Evolutionary conservation across 441 rosid genomes (phyloP), one percentile per base, ranked within the genome.

Genomic region (Hypseocharis bilobata): DNA sequence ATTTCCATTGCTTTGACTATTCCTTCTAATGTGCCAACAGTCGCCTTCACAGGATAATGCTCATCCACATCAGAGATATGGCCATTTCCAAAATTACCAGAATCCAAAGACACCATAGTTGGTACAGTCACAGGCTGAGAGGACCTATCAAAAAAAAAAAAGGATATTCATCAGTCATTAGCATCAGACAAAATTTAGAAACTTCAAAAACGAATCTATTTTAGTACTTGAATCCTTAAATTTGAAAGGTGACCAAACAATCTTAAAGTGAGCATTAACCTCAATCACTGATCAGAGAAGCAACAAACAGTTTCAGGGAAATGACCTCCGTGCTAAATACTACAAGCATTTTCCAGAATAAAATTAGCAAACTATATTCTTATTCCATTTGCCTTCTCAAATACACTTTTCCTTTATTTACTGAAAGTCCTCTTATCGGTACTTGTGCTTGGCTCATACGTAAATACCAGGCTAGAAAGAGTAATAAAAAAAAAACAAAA

Each of bases 1-100:
- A 62, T 49, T 70, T 78, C 78, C 66, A 62, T 40, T 63, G 75
- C 74, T 66, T 72, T 75, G 67, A 65, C 70, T 47, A 67, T 75
- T 42, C 61, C 75, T 67, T 77, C 74, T 66, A 72, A 63, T 49
- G 67, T 47, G 65, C 63, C 44, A 67, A 58, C 72, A 60, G 63
- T 69, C 63, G 64, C 40, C 68, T 71, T 66, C 36, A 28, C 58
- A 58, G 62, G 47, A 57, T 26, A 55, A 69, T 71, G 16, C 25
- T 26, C 71, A 73, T 68, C 57, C 5, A 16, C 51, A 68, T 69
- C 65, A 34, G 74, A 72, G 56, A 66, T 55, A 23, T 64, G 67
- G 28, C 44, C 65, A 20, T 63, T 65, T 38, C 61, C 78, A 30
- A 32, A 51, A 34, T 59, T 56, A 56, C 23, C 70, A 77, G 54